phyloP scores from a whole-genome alignment of 148 eudicot genomes.

The Rhododendron ferrugineum region DNA sequence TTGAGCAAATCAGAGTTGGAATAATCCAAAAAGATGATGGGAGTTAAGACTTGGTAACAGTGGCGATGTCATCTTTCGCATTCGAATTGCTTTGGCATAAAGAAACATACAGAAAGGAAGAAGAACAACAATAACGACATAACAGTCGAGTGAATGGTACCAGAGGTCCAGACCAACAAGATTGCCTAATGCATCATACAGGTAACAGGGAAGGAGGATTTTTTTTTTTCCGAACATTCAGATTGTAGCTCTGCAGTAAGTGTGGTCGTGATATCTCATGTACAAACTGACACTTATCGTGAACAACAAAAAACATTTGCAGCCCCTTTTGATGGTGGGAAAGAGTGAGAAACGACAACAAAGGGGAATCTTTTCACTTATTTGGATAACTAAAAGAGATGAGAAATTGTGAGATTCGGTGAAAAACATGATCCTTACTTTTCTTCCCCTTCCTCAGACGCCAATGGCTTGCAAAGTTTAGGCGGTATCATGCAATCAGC shows the following conservation, averaged over 20 bases:
- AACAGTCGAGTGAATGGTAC: not conserved
- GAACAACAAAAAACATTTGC: not conserved
- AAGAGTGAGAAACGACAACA: not conserved
- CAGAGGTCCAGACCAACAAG: not conserved
- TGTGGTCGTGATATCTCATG: not conserved
- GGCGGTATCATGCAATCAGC: not conserved
- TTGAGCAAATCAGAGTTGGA: constrained; percentile 1
- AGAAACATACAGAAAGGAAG: not conserved
- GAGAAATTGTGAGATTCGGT: not conserved
- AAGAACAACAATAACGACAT: not conserved
- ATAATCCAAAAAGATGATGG: not conserved
- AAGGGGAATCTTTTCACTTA: not conserved
- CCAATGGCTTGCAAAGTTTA: not conserved
- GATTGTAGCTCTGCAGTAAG: not conserved
- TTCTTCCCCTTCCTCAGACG: not conserved
- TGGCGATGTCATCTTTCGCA: not conserved
- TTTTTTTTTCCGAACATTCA: not conserved
- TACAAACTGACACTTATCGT: not conserved
- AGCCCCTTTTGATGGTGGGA: not conserved
- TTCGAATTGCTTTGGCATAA: not conserved
- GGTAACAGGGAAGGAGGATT: not conserved
- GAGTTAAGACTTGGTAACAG: not conserved
- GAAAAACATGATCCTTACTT: not conserved
- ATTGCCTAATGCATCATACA: not conserved
- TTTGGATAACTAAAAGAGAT: not conserved